Conservation (phyloP, 306 rosid genomes). For the Begonia loranthoides region DNA sequence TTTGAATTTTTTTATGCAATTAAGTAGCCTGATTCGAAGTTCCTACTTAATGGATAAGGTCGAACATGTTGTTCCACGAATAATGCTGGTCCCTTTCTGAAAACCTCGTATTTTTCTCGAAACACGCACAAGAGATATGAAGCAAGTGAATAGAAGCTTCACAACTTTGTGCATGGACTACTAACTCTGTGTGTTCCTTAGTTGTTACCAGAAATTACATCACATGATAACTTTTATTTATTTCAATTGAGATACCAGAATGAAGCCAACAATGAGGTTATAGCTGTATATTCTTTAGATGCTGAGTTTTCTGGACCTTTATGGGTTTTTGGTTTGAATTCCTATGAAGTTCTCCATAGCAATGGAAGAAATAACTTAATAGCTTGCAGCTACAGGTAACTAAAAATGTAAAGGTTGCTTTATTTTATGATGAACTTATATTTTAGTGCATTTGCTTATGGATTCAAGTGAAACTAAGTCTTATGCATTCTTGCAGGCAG, state of each 20-base stretch:
- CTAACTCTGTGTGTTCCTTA: too few species aligned
- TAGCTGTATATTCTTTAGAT: conserved; percentile 51
- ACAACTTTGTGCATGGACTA: too few species aligned
- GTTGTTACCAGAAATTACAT: too few species aligned
- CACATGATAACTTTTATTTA: too few species aligned
- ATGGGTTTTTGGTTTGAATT: conserved; percentile 69
- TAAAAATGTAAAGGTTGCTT: conserved; percentile 2
- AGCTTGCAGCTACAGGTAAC: conserved; percentile 85
- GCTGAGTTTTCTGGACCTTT: conserved; percentile 82
- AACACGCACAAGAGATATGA: too few species aligned
- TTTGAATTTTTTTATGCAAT: too few species aligned
- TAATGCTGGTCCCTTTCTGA: too few species aligned
- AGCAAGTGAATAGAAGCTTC: too few species aligned
- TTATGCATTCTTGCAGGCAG: conserved; percentile 39
- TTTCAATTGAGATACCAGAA: conserved; percentile 27
- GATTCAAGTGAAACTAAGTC: conserved; percentile 1
- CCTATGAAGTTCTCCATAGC: conserved; percentile 57
- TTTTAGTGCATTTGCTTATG: not conserved
- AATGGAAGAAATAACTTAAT: conserved; percentile 26
- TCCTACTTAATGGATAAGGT: too few species aligned
- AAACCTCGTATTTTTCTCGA: too few species aligned
- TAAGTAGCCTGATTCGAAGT: too few species aligned
- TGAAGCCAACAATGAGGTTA: conserved; percentile 59
- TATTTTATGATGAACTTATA: conserved; percentile 1
- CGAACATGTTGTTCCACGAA: too few species aligned